phyloP scores from a whole-genome alignment of 345 rosid species.

The Eucalyptus erythrocorys region DNA sequence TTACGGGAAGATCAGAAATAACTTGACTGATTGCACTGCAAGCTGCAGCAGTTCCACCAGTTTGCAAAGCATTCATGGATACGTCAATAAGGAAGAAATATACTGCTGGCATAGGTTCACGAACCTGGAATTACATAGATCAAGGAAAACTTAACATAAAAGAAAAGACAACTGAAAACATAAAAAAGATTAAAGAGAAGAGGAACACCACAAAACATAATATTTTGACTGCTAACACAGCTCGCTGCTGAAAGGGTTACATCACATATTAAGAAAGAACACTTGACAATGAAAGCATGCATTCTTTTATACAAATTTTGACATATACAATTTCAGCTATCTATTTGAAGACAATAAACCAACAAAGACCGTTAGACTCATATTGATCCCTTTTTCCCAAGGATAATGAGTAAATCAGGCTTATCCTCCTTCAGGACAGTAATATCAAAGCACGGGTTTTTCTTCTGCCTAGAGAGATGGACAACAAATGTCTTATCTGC shows the following conservation, averaged over 20 bases:
- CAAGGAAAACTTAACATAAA: background rate
- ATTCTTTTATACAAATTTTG: background rate
- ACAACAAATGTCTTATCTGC: background rate
- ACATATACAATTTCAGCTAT: background rate
- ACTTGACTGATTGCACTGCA: conserved; percentile 95
- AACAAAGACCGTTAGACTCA: background rate
- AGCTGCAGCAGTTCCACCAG: conserved; percentile 97
- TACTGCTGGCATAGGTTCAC: conserved; percentile 98
- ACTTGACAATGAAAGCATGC: background rate
- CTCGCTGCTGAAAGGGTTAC: background rate
- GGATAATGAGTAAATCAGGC: background rate
- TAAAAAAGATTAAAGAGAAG: background rate
- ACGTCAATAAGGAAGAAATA: conserved; percentile 95
- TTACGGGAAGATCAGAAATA: conserved; percentile 86
- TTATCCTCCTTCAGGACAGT: background rate
- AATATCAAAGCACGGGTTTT: background rate
- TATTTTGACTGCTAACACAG: background rate
- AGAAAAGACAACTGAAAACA: background rate
- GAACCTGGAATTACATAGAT: conserved; percentile 40
- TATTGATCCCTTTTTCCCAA: background rate
- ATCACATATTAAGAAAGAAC: background rate
- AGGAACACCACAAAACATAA: background rate
- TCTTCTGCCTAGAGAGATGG: background rate
- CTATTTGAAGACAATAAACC: background rate
- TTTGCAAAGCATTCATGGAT: conserved; percentile 88